phyloP scores from a whole-genome alignment of 495 filamentous ascomycete species.

The Cercophora newfieldiana region DNA sequence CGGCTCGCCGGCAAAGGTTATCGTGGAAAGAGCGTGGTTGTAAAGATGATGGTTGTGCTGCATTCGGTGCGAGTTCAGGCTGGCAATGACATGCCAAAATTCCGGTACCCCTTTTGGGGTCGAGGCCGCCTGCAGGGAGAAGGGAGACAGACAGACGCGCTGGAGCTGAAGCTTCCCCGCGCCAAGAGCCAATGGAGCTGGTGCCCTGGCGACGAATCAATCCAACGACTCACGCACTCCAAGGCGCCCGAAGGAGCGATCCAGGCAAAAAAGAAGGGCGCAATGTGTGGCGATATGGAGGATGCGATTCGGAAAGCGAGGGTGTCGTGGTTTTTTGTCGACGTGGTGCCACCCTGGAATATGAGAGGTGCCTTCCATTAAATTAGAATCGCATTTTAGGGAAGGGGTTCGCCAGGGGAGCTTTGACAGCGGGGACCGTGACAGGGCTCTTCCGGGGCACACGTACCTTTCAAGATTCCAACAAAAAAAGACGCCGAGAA shows the following conservation, averaged over 20 bases:
- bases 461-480: not conserved
- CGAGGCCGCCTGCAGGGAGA: conserved; percentile 17
- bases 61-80: conserved; percentile 1
- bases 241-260: not conserved
- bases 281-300: not conserved
- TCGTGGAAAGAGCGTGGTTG: not conserved
- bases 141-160: conserved; percentile 11
- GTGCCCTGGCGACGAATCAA: not conserved
- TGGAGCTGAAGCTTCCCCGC: conserved; percentile 22
- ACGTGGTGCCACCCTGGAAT: conserved; percentile 31
- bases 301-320: conserved; percentile 3
- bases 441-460: not conserved
- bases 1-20: not conserved
- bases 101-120: conserved; percentile 15
- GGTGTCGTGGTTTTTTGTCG: conserved; percentile 9
- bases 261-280: not conserved
- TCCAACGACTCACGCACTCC: not conserved
- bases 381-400: conserved; percentile 33
- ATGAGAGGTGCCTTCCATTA: conserved; percentile 25
- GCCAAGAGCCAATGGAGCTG: conserved; percentile 23
- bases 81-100: conserved; percentile 15
- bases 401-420: conserved; percentile 27
- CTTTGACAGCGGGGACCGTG: conserved; percentile 20
- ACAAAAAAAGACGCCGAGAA: not conserved
- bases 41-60: not conserved